Conservation (phyloP, 257 asterid genomes). For the Capsicum chinense region DNA sequence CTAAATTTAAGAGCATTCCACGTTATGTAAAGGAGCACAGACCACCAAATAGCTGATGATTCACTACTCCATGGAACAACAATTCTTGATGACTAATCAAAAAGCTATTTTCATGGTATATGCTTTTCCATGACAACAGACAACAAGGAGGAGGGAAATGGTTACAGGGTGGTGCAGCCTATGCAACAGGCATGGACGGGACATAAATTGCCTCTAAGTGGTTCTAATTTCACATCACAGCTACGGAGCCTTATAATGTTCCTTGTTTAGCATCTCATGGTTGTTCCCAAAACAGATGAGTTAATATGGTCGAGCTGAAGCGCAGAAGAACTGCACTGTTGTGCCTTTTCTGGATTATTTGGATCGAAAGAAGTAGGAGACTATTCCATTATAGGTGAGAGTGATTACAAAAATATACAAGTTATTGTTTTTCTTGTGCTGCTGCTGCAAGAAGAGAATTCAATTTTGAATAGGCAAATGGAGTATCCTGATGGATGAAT, state of each 20-base stretch:
- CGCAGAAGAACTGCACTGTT: not conserved
- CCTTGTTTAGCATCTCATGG: not conserved
- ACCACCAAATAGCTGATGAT: conserved; percentile 13
- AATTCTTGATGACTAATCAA: not conserved
- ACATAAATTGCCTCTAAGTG: not conserved
- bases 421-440: not conserved
- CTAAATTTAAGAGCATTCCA: conserved; percentile 8
- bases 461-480: not conserved
- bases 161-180: not conserved
- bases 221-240: not conserved
- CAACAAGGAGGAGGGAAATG: not conserved
- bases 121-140: not conserved
- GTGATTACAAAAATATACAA: not conserved
- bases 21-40: not conserved
- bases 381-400: not conserved
- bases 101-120: not conserved
- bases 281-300: not conserved
- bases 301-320: not conserved
- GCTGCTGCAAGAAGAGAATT: not conserved
- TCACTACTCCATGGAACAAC: not conserved
- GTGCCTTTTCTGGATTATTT: not conserved
- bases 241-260: not conserved
- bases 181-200: conserved; percentile 10
- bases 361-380: not conserved
- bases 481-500: not conserved